phyloP scores from a whole-genome alignment of 345 rosid genomes.

The Melastoma malabathricum region DNA sequence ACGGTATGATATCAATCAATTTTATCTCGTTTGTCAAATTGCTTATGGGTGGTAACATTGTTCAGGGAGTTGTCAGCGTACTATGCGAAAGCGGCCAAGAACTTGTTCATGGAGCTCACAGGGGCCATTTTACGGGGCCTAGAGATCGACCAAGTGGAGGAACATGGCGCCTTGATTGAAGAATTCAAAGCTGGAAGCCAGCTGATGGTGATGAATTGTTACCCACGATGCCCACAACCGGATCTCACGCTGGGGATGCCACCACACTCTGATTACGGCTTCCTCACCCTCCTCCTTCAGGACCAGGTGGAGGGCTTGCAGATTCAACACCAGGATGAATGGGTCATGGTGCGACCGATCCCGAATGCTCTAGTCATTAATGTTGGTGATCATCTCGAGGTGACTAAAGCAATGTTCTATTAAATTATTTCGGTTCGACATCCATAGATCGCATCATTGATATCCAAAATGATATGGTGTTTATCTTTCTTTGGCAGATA shows the following conservation, averaged over 20 bases:
- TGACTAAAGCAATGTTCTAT: constrained; percentile 2
- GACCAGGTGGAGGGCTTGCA: constrained; percentile 72
- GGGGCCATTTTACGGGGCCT: constrained; percentile 65
- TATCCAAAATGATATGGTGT: background rate
- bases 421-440: background rate
- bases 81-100: constrained; percentile 55
- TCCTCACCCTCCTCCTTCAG: constrained; percentile 78
- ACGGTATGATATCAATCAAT: background rate
- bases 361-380: constrained; percentile 61
- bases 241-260: constrained; percentile 86
- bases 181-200: constrained; percentile 64
- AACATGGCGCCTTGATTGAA: constrained; percentile 16
- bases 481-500: constrained; percentile 21
- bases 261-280: constrained; percentile 85
- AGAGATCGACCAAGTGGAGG: constrained; percentile 8
- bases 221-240: constrained; percentile 82
- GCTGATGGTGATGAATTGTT: constrained; percentile 58
- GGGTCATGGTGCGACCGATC: constrained; percentile 71
- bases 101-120: constrained; percentile 39
- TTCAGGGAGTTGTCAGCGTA: constrained; percentile 45
- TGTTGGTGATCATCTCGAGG: constrained; percentile 96
- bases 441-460: background rate
- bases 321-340: constrained; percentile 33
- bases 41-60: background rate
- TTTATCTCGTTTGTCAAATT: background rate